Evolutionary conservation across 2,329 filamentous ascomycete species (phyloP).

Genomic region (Aspergillus thermomutatus): DNA sequence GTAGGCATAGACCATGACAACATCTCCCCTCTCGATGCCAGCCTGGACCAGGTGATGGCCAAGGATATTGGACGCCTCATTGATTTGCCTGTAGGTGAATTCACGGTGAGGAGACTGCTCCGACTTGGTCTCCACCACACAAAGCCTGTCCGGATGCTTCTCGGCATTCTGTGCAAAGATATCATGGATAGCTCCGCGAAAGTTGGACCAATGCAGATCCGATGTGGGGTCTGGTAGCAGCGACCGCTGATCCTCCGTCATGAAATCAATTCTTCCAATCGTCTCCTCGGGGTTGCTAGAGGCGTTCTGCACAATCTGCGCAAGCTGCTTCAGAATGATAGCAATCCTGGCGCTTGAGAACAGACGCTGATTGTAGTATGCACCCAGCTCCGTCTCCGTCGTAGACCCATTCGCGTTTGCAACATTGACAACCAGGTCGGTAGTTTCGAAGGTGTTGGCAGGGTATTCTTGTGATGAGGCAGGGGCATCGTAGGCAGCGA

Average conservation of each 20-base stretch:
- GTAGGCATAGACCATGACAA: constrained; percentile 90
- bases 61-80: constrained; percentile 76
- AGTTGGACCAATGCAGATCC: constrained; percentile 46
- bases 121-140: constrained; percentile 63
- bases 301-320: constrained; percentile 40
- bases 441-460: constrained; percentile 43
- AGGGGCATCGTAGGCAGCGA: constrained; percentile 47
- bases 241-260: constrained; percentile 31
- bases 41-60: constrained; percentile 73
- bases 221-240: constrained; percentile 41
- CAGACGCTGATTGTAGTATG: constrained; percentile 45
- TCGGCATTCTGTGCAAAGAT: constrained; percentile 52
- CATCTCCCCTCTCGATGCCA: constrained; percentile 74
- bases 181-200: constrained; percentile 44
- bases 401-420: constrained; percentile 21
- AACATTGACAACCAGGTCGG: constrained; percentile 41
- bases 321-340: constrained; percentile 43
- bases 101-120: constrained; percentile 54
- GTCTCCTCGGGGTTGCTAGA: constrained; percentile 38
- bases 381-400: constrained; percentile 32
- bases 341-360: constrained; percentile 46
- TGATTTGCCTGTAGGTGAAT: constrained; percentile 84
- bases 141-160: constrained; percentile 64
- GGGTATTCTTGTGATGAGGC: constrained; percentile 40
- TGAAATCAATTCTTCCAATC: constrained; percentile 44